Conservation (phyloP, 2,329 filamentous ascomycete species). For the Epichloe gansuensis region DNA sequence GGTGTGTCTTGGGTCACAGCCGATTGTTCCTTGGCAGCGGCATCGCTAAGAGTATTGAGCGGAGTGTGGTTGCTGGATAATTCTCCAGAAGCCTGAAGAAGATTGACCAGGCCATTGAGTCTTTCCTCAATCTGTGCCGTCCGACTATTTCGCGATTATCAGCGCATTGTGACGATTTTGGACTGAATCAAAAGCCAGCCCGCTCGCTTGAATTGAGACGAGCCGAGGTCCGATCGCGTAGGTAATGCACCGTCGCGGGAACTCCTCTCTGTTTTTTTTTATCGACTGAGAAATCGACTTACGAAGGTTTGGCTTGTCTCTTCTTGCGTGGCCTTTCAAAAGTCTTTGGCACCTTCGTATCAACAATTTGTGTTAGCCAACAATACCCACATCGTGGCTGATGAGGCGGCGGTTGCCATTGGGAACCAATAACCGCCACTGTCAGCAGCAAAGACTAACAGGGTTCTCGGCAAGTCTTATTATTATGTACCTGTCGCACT, state of each 20-base stretch:
- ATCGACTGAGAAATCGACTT: slow-evolving; percentile 16
- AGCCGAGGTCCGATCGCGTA: background rate
- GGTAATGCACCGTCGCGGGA: background rate
- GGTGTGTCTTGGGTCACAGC: slow-evolving; percentile 14
- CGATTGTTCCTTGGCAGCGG: slow-evolving; percentile 15
- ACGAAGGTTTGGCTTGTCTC: slow-evolving; percentile 37
- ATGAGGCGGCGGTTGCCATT: background rate
- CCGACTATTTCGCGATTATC: slow-evolving; percentile 19
- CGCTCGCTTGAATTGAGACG: background rate
- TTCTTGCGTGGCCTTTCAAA: slow-evolving; percentile 38
- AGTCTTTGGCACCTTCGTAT: slow-evolving; percentile 32
- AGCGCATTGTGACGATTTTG: background rate
- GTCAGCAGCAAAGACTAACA: background rate
- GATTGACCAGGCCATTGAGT: slow-evolving; percentile 34
- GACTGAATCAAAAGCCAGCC: background rate
- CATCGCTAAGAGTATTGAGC: slow-evolving; percentile 16
- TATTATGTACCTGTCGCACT: slow-evolving; percentile 31
- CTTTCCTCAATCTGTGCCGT: slow-evolving; percentile 37
- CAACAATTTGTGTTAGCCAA: background rate
- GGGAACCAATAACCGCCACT: background rate
- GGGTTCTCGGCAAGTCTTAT: slow-evolving; percentile 4
- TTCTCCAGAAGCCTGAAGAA: slow-evolving; percentile 31
- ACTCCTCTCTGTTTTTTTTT: background rate
- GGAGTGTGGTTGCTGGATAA: slow-evolving; percentile 14
- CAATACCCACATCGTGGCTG: background rate